phyloP scores from a whole-genome alignment of 2,329 filamentous ascomycete species.

The Colletotrichum eremochloae region DNA sequence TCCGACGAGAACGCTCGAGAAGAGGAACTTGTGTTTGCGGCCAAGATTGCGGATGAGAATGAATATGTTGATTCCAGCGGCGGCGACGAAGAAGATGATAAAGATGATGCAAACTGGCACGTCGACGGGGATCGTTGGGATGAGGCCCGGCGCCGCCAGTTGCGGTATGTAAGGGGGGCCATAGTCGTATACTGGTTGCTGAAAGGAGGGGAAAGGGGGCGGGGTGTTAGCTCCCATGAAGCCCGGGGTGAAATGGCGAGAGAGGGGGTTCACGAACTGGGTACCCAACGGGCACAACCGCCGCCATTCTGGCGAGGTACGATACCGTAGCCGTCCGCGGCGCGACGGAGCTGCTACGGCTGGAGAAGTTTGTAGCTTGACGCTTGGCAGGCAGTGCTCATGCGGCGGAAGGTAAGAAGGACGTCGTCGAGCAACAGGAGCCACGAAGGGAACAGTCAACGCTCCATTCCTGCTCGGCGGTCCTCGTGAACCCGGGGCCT shows the following conservation, averaged over 20 bases:
- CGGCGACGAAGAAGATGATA: constrained; percentile 67
- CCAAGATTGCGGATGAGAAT: constrained; percentile 66
- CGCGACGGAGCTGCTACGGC: background rate
- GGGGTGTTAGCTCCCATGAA: background rate
- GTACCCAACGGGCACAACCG: constrained; percentile 8
- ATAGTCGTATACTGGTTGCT: constrained; percentile 39
- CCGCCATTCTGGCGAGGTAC: background rate
- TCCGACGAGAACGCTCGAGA: constrained; percentile 69
- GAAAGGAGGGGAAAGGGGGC: too few species aligned
- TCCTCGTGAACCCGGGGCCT: constrained; percentile 2
- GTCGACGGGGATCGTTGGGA: constrained; percentile 70
- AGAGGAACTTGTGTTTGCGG: constrained; percentile 69
- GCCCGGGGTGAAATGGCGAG: background rate
- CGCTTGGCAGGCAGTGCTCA: constrained; percentile 21
- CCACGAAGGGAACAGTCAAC: background rate
- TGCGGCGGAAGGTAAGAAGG: background rate
- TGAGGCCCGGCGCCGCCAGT: constrained; percentile 67
- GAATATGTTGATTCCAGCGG: constrained; percentile 69
- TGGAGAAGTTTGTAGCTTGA: background rate
- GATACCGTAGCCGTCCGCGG: background rate
- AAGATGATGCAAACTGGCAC: constrained; percentile 75
- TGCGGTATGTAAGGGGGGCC: constrained; percentile 56
- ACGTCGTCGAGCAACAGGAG: background rate
- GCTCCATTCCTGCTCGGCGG: background rate
- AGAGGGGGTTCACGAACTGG: constrained; percentile 17